Evolutionary conservation across 768 basidiomycete genomes (phyloP).

Genomic region (Boletus rufocinnamomeus): DNA sequence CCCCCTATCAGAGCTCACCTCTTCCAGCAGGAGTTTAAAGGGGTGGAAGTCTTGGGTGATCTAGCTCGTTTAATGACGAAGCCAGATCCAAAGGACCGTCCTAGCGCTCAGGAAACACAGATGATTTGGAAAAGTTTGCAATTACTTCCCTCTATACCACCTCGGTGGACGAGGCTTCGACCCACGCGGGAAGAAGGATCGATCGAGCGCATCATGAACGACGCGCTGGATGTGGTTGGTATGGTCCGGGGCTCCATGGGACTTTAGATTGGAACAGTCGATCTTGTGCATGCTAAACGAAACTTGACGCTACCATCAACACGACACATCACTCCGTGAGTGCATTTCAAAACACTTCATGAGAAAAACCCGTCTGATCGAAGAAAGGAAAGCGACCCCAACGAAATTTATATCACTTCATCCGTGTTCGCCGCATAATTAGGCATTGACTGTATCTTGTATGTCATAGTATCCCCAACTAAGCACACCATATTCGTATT

Average conservation of each 20-base stretch:
- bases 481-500: neutral
- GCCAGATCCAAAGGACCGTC: slow-evolving; percentile 7
- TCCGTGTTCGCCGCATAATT: no score
- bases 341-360: no score
- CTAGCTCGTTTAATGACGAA: slow-evolving; percentile 8
- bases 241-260: slow-evolving; percentile 14
- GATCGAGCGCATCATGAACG: slow-evolving; percentile 17
- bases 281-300: no score
- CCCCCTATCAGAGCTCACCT: no score
- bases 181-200: slow-evolving; percentile 10
- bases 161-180: slow-evolving; percentile 15
- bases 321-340: no score
- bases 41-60: no score
- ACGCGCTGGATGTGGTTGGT: slow-evolving; percentile 14
- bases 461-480: neutral
- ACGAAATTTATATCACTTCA: no score
- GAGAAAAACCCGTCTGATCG: no score
- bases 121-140: slow-evolving; percentile 7
- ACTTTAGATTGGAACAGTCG: neutral
- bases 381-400: no score
- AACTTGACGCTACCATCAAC: neutral
- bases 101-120: neutral
- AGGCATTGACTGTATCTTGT: no score
- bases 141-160: neutral
- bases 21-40: no score